Evolutionary conservation across 106 monocot genomes (phyloP).

Genomic region (Allium sativum): DNA sequence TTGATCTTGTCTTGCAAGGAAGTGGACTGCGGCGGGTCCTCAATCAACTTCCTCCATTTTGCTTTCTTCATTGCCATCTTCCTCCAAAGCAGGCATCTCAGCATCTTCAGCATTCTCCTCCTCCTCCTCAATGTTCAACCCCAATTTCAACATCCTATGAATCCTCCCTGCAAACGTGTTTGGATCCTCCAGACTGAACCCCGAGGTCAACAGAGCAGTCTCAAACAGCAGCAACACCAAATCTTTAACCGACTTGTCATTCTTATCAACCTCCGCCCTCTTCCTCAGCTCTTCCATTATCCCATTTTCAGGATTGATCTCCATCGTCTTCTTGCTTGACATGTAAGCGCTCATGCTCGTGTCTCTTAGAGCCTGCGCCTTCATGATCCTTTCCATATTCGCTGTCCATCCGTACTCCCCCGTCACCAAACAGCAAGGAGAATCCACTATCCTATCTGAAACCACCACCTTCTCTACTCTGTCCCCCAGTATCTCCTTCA

Average conservation of each 20-base stretch:
- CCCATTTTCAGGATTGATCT: constrained; percentile 40
- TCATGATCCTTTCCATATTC: constrained; percentile 51
- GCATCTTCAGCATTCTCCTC: constrained; percentile 16
- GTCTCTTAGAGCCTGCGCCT: constrained; percentile 38
- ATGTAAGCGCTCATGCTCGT: constrained; percentile 33
- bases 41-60: constrained; percentile 48
- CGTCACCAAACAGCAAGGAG: constrained; percentile 35
- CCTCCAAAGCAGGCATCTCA: constrained; percentile 23
- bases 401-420: constrained; percentile 45
- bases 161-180: constrained; percentile 38
- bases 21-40: not conserved
- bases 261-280: constrained; percentile 33
- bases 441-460: constrained; percentile 35
- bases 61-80: constrained; percentile 31
- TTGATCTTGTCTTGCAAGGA: too few species aligned
- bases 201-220: constrained; percentile 24
- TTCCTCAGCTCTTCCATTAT: constrained; percentile 35
- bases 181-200: constrained; percentile 23
- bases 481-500: constrained; percentile 37
- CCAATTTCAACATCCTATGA: constrained; percentile 42
- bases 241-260: constrained; percentile 40
- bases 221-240: constrained; percentile 29
- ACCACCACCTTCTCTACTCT: constrained; percentile 40
- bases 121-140: constrained; percentile 37
- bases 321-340: constrained; percentile 44